phyloP scores from a whole-genome alignment of 331 rosid species.

The Arachis monticola region DNA sequence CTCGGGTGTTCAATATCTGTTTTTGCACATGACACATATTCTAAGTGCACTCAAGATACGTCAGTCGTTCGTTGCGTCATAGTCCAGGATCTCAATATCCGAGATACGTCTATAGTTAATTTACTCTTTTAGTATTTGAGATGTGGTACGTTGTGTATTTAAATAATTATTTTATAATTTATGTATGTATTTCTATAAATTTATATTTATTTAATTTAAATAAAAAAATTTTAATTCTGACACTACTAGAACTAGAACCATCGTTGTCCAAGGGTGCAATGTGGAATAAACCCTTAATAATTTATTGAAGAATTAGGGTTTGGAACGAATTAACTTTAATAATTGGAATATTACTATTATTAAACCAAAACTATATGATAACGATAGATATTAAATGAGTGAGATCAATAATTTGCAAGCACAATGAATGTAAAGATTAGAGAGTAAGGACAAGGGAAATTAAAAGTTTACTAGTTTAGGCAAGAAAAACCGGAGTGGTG shows the following conservation, averaged over 20 bases:
- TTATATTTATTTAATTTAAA: no score
- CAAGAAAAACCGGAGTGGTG: constrained; percentile 80
- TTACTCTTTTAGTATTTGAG: no score
- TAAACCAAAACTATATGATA: not conserved
- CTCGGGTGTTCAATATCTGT: no score
- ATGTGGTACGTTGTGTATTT: no score
- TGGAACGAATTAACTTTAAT: not conserved
- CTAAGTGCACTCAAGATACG: no score
- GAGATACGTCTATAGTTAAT: no score
- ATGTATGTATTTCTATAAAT: no score
- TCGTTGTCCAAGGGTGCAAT: not conserved
- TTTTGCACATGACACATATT: no score
- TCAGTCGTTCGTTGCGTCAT: no score
- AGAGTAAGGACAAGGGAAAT: constrained; percentile 16
- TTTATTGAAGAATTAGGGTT: not conserved
- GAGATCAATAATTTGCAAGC: constrained; percentile 32
- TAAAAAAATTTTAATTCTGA: no score
- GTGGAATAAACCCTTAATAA: not conserved
- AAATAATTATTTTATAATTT: no score
- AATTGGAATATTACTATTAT: not conserved
- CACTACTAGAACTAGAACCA: not conserved
- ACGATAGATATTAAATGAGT: not conserved
- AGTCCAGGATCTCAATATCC: no score
- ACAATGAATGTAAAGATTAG: not conserved
- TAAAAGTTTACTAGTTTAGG: constrained; percentile 24